Evolutionary conservation across 2,329 filamentous ascomycete genomes (phyloP).

Genomic region (Penicillium sumatraense): DNA sequence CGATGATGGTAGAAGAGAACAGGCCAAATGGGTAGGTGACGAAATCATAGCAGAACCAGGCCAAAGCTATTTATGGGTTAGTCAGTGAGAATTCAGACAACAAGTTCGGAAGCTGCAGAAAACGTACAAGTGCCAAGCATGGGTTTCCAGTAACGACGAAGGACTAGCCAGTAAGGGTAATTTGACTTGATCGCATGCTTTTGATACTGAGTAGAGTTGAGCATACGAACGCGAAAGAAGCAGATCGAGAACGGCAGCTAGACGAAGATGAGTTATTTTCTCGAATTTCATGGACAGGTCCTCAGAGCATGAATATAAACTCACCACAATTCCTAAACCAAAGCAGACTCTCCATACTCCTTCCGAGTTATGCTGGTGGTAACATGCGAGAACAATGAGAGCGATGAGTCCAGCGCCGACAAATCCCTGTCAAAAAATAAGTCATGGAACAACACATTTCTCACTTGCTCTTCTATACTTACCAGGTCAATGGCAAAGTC

Average conservation of each 20-base stretch:
- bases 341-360: constrained; percentile 57
- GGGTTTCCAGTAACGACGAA: constrained; percentile 56
- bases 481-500: constrained; percentile 32
- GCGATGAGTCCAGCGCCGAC: constrained; percentile 28
- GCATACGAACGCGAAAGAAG: constrained; percentile 59
- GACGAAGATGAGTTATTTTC: background rate
- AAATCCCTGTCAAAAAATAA: constrained; percentile 23
- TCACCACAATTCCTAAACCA: constrained; percentile 52
- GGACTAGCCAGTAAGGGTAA: constrained; percentile 52
- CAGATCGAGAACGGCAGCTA: constrained; percentile 55
- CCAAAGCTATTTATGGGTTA: constrained; percentile 31
- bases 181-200: constrained; percentile 53
- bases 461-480: background rate
- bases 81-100: background rate
- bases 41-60: constrained; percentile 62
- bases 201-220: constrained; percentile 55
- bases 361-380: constrained; percentile 21
- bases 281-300: background rate
- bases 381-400: constrained; percentile 32
- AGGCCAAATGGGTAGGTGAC: constrained; percentile 61
- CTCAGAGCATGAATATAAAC: no score
- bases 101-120: background rate
- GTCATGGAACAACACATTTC: background rate
- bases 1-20: constrained; percentile 59
- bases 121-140: constrained; percentile 50